Conservation (phyloP, 768 basidiomycete species). For the Pulveroboletus frians region DNA sequence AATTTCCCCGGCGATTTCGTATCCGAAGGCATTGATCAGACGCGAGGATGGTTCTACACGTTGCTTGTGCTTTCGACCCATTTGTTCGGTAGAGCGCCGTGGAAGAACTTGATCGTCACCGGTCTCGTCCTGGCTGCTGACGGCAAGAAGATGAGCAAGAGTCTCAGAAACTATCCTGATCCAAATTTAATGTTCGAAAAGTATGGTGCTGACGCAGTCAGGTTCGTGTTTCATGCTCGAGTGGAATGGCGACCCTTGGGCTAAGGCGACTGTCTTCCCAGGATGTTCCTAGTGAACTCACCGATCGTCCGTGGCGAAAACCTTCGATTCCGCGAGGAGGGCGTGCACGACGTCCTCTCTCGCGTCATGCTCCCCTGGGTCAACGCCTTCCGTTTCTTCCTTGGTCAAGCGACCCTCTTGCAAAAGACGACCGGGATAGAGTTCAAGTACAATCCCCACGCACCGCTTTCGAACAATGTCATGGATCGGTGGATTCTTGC, state of each 20-base stretch:
- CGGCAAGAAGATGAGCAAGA: conserved; percentile 99
- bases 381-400: conserved; percentile 98
- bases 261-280: conserved; percentile 23
- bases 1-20: conserved; percentile 95
- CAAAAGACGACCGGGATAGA: conserved; percentile 73
- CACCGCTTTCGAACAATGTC: conserved; percentile 79
- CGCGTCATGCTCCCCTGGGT: conserved; percentile 98
- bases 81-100: conserved; percentile 88
- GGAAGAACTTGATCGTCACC: conserved; percentile 96
- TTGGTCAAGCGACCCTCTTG: conserved; percentile 85
- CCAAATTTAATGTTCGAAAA: conserved; percentile 84
- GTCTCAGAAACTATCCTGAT: conserved; percentile 93
- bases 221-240: conserved; percentile 39
- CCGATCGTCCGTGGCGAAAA: conserved; percentile 98
- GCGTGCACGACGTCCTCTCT: conserved; percentile 93
- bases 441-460: conserved; percentile 86
- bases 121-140: conserved; percentile 95
- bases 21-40: conserved; percentile 98
- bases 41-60: conserved; percentile 99
- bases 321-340: conserved; percentile 95
- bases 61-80: conserved; percentile 94
- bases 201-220: conserved; percentile 93
- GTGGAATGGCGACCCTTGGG: neutral
- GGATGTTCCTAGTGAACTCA: conserved; percentile 98
- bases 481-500: conserved; percentile 99